Percentiles rank a stretch among this genome's conserved stretches.
Conservation (phyloP, 345 rosid genomes). For the Pugionium cornutum region DNA sequence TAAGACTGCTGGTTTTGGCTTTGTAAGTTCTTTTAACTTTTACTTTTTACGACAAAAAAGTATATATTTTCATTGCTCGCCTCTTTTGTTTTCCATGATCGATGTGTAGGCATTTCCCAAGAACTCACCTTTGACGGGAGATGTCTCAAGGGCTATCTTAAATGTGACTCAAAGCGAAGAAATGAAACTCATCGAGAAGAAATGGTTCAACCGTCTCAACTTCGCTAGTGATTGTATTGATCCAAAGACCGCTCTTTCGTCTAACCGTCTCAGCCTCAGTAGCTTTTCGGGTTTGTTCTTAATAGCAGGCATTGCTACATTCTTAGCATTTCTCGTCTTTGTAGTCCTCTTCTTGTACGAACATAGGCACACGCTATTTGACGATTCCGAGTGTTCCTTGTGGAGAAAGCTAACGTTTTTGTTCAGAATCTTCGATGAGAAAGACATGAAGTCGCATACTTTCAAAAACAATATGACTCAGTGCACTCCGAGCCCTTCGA, state of each 20-base stretch:
- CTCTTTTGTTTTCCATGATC: slow-evolving; percentile 4
- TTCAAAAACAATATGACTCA: slow-evolving; percentile 32
- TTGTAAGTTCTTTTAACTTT: slow-evolving; percentile 36
- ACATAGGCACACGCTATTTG: neutral
- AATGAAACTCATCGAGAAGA: slow-evolving; percentile 35
- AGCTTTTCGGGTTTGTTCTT: slow-evolving; percentile 54
- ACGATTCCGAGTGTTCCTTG: slow-evolving; percentile 32
- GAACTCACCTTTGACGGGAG: slow-evolving; percentile 43
- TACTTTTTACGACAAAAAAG: neutral
- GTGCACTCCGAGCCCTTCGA: slow-evolving; percentile 25
- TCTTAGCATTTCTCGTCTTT: slow-evolving; percentile 40
- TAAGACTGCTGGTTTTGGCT: slow-evolving; percentile 47
- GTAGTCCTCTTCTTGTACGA: slow-evolving; percentile 28
- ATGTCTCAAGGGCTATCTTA: slow-evolving; percentile 52
- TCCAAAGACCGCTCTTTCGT: slow-evolving; percentile 16
- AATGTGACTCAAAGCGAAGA: slow-evolving; percentile 39
- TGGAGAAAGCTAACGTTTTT: slow-evolving; percentile 32
- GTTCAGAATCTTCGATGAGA: slow-evolving; percentile 39
- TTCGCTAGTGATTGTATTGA: slow-evolving; percentile 23
- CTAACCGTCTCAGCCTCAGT: slow-evolving; percentile 39
- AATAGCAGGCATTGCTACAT: slow-evolving; percentile 44
- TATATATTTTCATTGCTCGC: neutral
- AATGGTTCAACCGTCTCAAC: neutral
- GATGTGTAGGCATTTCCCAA: slow-evolving; percentile 43
- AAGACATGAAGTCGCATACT: slow-evolving; percentile 42